These are phyloP conservation scores for Phaffia australis DNA, from an alignment of 768 basidiomycete genomes.

Conservation along the genomic window DNA sequence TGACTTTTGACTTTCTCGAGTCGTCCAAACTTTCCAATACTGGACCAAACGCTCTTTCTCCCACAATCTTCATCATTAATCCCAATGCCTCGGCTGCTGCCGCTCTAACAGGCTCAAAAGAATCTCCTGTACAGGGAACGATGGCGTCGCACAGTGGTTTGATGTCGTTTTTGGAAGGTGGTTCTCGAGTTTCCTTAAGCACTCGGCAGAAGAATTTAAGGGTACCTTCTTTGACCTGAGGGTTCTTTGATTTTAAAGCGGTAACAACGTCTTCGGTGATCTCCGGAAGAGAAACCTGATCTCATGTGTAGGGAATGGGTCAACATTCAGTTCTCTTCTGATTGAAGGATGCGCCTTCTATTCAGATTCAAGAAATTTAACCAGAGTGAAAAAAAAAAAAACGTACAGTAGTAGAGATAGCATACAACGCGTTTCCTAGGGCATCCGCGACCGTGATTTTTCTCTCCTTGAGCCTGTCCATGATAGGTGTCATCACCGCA, in stretches of 20 bases:
- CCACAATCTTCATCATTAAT: constrained; percentile 89
- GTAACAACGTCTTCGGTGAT: constrained; percentile 70
- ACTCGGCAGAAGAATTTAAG: constrained; percentile 74
- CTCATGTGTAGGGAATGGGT: constrained; percentile 45
- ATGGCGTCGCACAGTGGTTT: constrained; percentile 71
- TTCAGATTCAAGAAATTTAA: too few species aligned
- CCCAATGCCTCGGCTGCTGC: constrained; percentile 84
- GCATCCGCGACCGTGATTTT: constrained; percentile 83
- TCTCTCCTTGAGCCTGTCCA: constrained; percentile 87
- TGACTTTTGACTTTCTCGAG: constrained; percentile 79
- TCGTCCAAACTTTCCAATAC: constrained; percentile 76
- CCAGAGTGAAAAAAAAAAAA: too few species aligned
- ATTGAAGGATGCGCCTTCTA: not conserved
- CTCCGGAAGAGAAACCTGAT: constrained; percentile 49
- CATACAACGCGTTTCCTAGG: constrained; percentile 77
- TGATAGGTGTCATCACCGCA: constrained; percentile 58
- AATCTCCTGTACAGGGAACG: constrained; percentile 68
- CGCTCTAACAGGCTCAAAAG: constrained; percentile 74
- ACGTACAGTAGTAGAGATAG: constrained; percentile 54
- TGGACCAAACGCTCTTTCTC: constrained; percentile 80
- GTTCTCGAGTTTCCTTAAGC: constrained; percentile 56
- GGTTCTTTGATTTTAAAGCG: constrained; percentile 78
- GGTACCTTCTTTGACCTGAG: constrained; percentile 88
- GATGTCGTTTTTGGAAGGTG: constrained; percentile 63
- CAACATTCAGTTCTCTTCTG: constrained; percentile 1